Conservation (phyloP, 2,329 filamentous ascomycete genomes). For the Fusarium miscanthi region DNA sequence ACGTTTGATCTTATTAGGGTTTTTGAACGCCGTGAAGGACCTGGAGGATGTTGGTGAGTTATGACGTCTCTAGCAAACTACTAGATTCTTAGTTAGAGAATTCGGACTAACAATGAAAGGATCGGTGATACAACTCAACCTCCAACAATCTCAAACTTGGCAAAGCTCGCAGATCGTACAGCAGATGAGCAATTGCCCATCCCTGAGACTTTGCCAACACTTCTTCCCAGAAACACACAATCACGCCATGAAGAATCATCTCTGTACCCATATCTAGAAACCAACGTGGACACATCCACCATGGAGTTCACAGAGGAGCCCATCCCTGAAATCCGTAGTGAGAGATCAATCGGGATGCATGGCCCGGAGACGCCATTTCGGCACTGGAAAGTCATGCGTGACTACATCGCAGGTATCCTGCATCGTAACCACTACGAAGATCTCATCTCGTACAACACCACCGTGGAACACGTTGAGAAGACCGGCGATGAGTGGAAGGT, state of each 20-base stretch:
- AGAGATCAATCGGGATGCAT: slow-evolving; percentile 54
- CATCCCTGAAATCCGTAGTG: slow-evolving; percentile 55
- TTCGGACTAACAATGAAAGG: slow-evolving; percentile 48
- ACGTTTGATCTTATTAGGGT: slow-evolving; percentile 68
- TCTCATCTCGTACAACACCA: slow-evolving; percentile 66
- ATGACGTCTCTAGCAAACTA: accelerated
- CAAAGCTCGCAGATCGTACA: slow-evolving; percentile 58
- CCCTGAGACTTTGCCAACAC: slow-evolving; percentile 60
- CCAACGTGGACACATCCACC: slow-evolving; percentile 67
- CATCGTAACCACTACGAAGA: slow-evolving; percentile 64
- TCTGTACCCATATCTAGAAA: slow-evolving; percentile 72
- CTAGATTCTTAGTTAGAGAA: not conserved
- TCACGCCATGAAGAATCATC: slow-evolving; percentile 67
- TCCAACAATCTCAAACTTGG: slow-evolving; percentile 57
- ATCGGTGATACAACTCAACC: slow-evolving; percentile 54
- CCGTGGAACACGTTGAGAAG: slow-evolving; percentile 69
- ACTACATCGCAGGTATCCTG: slow-evolving; percentile 65
- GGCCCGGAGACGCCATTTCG: slow-evolving; percentile 70
- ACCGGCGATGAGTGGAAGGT: slow-evolving; percentile 62
- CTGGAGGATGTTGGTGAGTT: slow-evolving; percentile 70
- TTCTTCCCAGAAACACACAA: slow-evolving; percentile 54
- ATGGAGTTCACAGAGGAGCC: slow-evolving; percentile 71
- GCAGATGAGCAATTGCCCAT: slow-evolving; percentile 62
- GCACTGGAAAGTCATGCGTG: slow-evolving; percentile 66
- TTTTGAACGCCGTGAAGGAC: slow-evolving; percentile 69